These are phyloP conservation scores for Calonectria pseudoreteaudii DNA, from an alignment of 2,329 filamentous ascomycete species.

Conservation along the genomic window DNA sequence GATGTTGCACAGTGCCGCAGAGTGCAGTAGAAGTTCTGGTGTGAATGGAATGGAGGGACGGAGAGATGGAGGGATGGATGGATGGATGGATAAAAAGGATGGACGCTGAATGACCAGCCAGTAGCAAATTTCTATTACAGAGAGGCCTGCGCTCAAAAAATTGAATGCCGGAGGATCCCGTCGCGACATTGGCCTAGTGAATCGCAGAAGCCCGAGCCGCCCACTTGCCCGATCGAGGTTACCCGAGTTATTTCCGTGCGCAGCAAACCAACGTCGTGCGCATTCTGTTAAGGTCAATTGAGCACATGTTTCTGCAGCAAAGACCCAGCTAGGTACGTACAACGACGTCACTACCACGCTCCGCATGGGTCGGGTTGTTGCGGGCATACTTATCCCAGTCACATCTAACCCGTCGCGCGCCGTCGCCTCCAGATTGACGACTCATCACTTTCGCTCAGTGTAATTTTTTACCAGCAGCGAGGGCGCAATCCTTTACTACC, in stretches of 20 bases:
- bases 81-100: constrained; percentile 21
- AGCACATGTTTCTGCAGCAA: neutral
- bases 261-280: neutral
- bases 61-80: neutral
- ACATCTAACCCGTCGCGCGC: neutral
- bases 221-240: constrained; percentile 11
- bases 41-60: neutral
- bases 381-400: constrained; percentile 30
- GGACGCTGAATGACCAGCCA: constrained; percentile 1
- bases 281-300: neutral
- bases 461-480: neutral
- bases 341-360: constrained; percentile 45
- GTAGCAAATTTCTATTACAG: constrained; percentile 21
- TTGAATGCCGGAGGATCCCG: constrained; percentile 23
- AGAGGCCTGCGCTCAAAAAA: constrained; percentile 13
- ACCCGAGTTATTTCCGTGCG: constrained; percentile 24
- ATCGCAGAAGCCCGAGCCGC: constrained; percentile 13
- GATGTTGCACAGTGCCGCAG: neutral
- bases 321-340: constrained; percentile 4
- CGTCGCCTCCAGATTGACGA: constrained; percentile 26
- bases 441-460: constrained; percentile 28
- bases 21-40: neutral
- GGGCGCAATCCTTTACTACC: neutral
- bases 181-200: constrained; percentile 20
- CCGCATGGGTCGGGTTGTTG: constrained; percentile 19